phyloP scores from a whole-genome alignment of 2,329 filamentous ascomycete genomes.

The Aspergillus ibericus region DNA sequence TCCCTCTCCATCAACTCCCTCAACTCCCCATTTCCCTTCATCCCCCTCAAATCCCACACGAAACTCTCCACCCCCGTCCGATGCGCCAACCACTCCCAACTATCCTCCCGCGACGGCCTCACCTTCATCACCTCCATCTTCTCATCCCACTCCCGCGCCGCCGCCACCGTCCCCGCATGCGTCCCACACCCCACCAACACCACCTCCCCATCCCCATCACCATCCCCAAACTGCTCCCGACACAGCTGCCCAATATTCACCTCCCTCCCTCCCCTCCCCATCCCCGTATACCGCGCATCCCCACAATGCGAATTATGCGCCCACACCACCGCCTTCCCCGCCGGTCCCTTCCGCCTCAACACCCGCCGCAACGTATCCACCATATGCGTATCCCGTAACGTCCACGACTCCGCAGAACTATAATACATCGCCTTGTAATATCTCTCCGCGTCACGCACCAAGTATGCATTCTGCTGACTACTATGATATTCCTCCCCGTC shows the following conservation, averaged over 20 bases:
- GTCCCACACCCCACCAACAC: slow-evolving; percentile 51
- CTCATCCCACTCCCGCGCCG: slow-evolving; percentile 53
- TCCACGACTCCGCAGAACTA: slow-evolving; percentile 52
- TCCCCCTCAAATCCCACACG: slow-evolving; percentile 48
- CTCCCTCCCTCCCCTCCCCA: slow-evolving; percentile 47
- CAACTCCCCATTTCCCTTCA: slow-evolving; percentile 35
- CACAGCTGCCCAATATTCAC: slow-evolving; percentile 58
- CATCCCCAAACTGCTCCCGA: slow-evolving; percentile 46
- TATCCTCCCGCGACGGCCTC: slow-evolving; percentile 46
- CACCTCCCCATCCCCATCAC: too few relatives aligned
- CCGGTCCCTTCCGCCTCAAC: slow-evolving; percentile 40
- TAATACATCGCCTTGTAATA: slow-evolving; percentile 57
- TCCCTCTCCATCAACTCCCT: slow-evolving; percentile 39
- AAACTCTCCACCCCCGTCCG: slow-evolving; percentile 48
- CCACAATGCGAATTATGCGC: slow-evolving; percentile 56
- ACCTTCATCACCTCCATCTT: slow-evolving; percentile 54
- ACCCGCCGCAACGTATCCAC: slow-evolving; percentile 50
- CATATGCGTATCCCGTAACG: slow-evolving; percentile 55
- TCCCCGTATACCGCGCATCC: slow-evolving; percentile 55
- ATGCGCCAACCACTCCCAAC: slow-evolving; percentile 53
- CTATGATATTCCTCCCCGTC: slow-evolving; percentile 52
- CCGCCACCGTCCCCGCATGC: slow-evolving; percentile 54
- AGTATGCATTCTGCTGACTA: slow-evolving; percentile 52
- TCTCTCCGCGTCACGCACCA: slow-evolving; percentile 51
- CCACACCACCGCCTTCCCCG: slow-evolving; percentile 53